Evolutionary conservation across 2,329 filamentous ascomycete species (phyloP).

Genomic region (Gnomoniopsis smithogilvyi): DNA sequence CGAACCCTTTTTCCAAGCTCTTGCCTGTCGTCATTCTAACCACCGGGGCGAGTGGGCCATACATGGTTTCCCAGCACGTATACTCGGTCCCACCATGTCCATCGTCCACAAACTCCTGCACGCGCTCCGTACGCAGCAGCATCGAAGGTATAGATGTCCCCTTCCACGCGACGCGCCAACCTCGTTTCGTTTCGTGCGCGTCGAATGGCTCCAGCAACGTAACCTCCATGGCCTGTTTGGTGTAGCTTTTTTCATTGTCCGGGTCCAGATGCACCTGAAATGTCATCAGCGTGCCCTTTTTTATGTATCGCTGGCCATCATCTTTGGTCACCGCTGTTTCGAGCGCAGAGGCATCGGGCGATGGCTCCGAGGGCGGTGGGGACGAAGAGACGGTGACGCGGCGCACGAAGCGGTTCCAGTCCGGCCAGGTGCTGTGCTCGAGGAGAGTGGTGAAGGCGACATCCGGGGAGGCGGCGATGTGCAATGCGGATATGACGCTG

Average conservation of each 20-base stretch:
- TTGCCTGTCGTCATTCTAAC: conserved; percentile 31
- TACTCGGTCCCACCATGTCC: conserved; percentile 34
- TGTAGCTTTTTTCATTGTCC: conserved; percentile 14
- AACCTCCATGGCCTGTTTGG: conserved; percentile 23
- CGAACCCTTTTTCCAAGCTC: conserved; percentile 32
- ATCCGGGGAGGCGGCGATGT: conserved; percentile 31
- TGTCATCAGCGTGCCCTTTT: conserved; percentile 29
- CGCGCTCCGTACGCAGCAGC: conserved; percentile 35
- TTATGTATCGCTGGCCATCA: conserved; percentile 22
- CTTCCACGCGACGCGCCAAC: conserved; percentile 39
- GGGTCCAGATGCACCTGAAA: conserved; percentile 32
- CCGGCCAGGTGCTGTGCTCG: conserved; percentile 28
- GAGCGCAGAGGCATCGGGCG: conserved; percentile 20
- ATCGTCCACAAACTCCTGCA: conserved; percentile 39
- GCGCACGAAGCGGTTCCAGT: conserved; percentile 35
- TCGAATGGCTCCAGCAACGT: conserved; percentile 32
- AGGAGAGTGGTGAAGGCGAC: conserved; percentile 33
- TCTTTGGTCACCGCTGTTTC: conserved; percentile 2
- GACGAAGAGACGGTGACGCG: conserved; percentile 25
- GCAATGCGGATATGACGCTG: conserved; percentile 29
- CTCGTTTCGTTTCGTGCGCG: conserved; percentile 20
- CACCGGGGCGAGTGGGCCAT: conserved; percentile 33
- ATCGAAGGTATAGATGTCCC: conserved; percentile 28
- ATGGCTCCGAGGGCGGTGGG: conserved; percentile 14
- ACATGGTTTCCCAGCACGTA: conserved; percentile 43